Evolutionary conservation across 441 rosid species (phyloP).

Genomic region (Pelargonium citronellum): DNA sequence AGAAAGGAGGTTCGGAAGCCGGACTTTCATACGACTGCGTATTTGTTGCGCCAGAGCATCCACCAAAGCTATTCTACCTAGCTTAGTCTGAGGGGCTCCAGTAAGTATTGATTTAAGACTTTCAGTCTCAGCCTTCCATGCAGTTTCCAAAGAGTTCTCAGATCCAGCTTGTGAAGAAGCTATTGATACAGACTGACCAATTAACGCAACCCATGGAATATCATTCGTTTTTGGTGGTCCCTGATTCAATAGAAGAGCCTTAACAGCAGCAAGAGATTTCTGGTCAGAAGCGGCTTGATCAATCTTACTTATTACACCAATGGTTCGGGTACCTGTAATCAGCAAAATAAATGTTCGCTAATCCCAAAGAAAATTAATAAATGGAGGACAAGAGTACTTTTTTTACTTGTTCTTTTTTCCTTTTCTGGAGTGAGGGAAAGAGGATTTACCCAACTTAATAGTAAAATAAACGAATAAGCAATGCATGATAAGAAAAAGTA

Average conservation of each 20-base stretch:
- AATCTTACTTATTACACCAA: conserved; percentile 82
- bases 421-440: neutral
- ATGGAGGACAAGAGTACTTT: neutral
- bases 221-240: conserved; percentile 87
- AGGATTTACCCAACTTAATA: neutral
- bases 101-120: conserved; percentile 73
- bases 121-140: conserved; percentile 94
- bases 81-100: conserved; percentile 80
- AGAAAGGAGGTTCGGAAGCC: conserved; percentile 84
- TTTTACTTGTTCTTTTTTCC: neutral
- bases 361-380: neutral
- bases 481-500: neutral
- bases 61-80: conserved; percentile 86
- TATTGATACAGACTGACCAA: conserved; percentile 91
- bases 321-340: conserved; percentile 75
- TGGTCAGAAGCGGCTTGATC: conserved; percentile 85
- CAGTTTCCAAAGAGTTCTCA: conserved; percentile 87
- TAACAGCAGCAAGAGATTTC: conserved; percentile 90
- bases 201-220: conserved; percentile 93
- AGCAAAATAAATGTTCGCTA: conserved; percentile 8
- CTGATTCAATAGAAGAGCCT: conserved; percentile 71
- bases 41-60: conserved; percentile 73
- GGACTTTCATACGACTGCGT: conserved; percentile 76
- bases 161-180: conserved; percentile 69
- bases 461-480: neutral